These are phyloP conservation scores for Lonicera japonica DNA, from an alignment of 129 eudicot species.

Conservation along the genomic window DNA sequence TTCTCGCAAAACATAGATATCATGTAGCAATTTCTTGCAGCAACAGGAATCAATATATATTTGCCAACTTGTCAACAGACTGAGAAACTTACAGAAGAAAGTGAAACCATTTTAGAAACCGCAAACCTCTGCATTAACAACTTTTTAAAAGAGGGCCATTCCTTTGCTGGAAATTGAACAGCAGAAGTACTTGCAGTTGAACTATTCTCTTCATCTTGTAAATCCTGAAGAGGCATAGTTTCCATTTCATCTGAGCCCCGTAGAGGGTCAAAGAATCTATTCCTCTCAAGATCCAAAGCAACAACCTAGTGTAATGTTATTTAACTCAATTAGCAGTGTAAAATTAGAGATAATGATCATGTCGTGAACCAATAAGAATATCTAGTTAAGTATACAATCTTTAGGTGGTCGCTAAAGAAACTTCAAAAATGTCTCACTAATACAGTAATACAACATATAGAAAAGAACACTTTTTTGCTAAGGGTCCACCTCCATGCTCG, in stretches of 20 bases:
- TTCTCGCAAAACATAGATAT: too few species aligned
- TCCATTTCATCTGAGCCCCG: conserved; percentile 26
- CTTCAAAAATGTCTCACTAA: too few species aligned
- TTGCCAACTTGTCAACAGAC: neutral
- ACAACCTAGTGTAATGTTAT: conserved; percentile 27
- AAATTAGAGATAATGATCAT: neutral
- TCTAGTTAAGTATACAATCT: too few species aligned
- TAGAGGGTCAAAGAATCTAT: conserved; percentile 55
- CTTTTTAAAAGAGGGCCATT: conserved; percentile 63
- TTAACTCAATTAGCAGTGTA: conserved; percentile 1
- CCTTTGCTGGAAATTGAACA: conserved; percentile 36
- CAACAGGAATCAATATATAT: too few species aligned
- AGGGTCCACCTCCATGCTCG: too few species aligned
- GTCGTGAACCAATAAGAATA: too few species aligned
- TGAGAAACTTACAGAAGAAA: conserved; percentile 49
- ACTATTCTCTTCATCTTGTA: conserved; percentile 27
- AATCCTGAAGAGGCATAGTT: conserved; percentile 17
- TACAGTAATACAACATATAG: too few species aligned
- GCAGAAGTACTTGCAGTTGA: conserved; percentile 15
- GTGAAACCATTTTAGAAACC: conserved; percentile 43
- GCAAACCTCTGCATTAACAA: conserved; percentile 69
- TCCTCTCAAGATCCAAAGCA: conserved; percentile 16
- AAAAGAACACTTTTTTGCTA: too few species aligned
- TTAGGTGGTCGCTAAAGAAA: too few species aligned
- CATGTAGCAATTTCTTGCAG: neutral